These are phyloP conservation scores for Paracoccidioides brasiliensis DNA, from an alignment of 2,329 filamentous ascomycete genomes.

Conservation along the genomic window DNA sequence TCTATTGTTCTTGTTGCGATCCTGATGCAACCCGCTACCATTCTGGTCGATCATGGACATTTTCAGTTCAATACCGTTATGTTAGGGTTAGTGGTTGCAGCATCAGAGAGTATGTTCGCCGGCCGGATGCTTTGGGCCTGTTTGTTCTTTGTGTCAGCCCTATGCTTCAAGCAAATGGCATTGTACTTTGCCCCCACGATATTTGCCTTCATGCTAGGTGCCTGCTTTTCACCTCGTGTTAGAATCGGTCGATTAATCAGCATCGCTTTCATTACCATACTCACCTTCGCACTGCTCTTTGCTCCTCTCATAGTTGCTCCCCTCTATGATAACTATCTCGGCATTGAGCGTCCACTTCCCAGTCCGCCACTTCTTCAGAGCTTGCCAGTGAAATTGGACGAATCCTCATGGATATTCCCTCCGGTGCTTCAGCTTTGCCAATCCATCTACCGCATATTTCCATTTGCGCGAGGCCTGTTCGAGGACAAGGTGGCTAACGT, in stretches of 20 bases:
- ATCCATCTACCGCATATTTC: constrained; percentile 83
- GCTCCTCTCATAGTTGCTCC: constrained; percentile 62
- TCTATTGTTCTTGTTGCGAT: constrained; percentile 80
- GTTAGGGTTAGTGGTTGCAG: constrained; percentile 78
- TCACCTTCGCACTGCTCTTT: constrained; percentile 62
- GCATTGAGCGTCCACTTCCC: constrained; percentile 48
- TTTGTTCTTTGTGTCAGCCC: constrained; percentile 80
- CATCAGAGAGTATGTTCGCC: constrained; percentile 77
- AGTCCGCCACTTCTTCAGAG: constrained; percentile 48
- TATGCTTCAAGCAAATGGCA: constrained; percentile 99
- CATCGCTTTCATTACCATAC: constrained; percentile 60
- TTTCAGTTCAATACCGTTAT: constrained; percentile 99
- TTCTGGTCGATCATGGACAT: constrained; percentile 86
- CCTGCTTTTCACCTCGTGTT: constrained; percentile 64
- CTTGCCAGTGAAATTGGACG: constrained; percentile 47
- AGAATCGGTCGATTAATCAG: constrained; percentile 55
- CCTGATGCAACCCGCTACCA: constrained; percentile 78
- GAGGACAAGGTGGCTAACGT: constrained; percentile 99
- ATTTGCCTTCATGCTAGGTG: constrained; percentile 80
- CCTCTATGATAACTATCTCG: constrained; percentile 52
- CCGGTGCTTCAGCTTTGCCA: constrained; percentile 67
- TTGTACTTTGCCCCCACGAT: constrained; percentile 90
- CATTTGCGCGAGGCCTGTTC: constrained; percentile 88
- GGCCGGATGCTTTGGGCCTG: constrained; percentile 77
- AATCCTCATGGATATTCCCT: constrained; percentile 58